A percentile compares a stretch with the other conserved stretches of the same genome.
Evolutionary conservation across 495 filamentous ascomycete genomes (phyloP).

Genomic region (Penicillium simplicissimum): DNA sequence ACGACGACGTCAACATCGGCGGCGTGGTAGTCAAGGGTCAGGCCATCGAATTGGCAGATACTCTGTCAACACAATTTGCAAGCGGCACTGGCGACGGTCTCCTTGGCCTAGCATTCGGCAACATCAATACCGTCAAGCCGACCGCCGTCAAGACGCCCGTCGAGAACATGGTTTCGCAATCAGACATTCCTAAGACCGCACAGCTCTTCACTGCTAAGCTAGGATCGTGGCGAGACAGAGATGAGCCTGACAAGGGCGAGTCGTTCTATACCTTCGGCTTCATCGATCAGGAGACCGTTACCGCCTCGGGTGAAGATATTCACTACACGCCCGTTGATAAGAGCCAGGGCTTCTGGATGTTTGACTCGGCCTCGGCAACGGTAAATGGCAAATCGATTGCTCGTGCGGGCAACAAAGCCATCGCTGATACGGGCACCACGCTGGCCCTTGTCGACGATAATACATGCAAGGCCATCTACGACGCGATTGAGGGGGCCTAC

Average conservation of each 20-base stretch:
- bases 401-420: conserved; percentile 68
- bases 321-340: conserved; percentile 68
- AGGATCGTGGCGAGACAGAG: conserved; percentile 60
- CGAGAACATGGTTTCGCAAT: conserved; percentile 72
- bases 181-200: conserved; percentile 59
- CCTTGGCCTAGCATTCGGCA: conserved; percentile 68
- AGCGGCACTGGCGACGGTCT: conserved; percentile 67
- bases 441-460: conserved; percentile 68
- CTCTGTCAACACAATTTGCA: conserved; percentile 63
- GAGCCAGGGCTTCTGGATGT: conserved; percentile 72
- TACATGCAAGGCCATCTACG: conserved; percentile 67
- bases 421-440: conserved; percentile 78
- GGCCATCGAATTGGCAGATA: conserved; percentile 66
- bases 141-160: conserved; percentile 64
- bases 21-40: conserved; percentile 69
- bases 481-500: conserved; percentile 63
- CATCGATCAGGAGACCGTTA: conserved; percentile 66
- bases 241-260: conserved; percentile 54
- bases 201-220: conserved; percentile 77
- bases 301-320: conserved; percentile 54
- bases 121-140: conserved; percentile 69
- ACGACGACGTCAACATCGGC: conserved; percentile 66
- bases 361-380: conserved; percentile 59
- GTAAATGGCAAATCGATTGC: conserved; percentile 60
- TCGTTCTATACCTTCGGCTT: conserved; percentile 82